Base-by-base conservation (phyloP, 306 rosid species). In the Heteromeles arbutifolia region DNA sequence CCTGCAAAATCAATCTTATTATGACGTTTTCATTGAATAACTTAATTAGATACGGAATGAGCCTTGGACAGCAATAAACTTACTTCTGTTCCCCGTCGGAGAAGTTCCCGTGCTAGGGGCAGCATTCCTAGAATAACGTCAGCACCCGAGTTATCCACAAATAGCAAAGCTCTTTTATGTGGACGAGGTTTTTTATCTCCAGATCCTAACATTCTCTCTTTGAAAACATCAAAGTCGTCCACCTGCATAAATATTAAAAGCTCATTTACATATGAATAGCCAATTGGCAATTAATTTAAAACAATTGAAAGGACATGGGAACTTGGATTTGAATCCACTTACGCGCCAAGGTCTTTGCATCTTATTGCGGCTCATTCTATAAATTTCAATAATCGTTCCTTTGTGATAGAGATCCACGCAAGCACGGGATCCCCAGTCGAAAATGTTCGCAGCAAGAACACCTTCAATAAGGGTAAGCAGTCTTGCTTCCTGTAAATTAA, bases 381-480 rank as follows among this genome's bases (percentile, higher is more conserved):
- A 96, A 82, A 96, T 96, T 82, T 96, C 99, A 87, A 96, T 96
- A 74, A 96, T 96, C 26, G 99, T 96, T 78, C 99, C 98, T 83
- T 96, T 82, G 77, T 90, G 97, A 90, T 92, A 96, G 84, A 96
- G 99, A 87, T 90, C 97, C 77, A 96, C 92, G 77, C 99, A 96
- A 61, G 99, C 99, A 65, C 96, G 96, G 65, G 99, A 92, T 57
- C 99, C 99, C 99, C 99, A 96, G 77, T 96, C 99, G 43, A 96
- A 92, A 73, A 96, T 96, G 82, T 96, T 96, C 28, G 98, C 99
- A 71, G 98, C 99, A 65, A 96, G 99, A 80, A 96, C 98, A 73
- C 99, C 99, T 87, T 92, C 98, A 75, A 96, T 89, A 50, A 96
- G 90, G 18, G 91, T 85, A 75, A 96, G 96, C 48, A 96, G 76